Conservation (phyloP, 306 rosid genomes). For the Rubus parviflorus region DNA sequence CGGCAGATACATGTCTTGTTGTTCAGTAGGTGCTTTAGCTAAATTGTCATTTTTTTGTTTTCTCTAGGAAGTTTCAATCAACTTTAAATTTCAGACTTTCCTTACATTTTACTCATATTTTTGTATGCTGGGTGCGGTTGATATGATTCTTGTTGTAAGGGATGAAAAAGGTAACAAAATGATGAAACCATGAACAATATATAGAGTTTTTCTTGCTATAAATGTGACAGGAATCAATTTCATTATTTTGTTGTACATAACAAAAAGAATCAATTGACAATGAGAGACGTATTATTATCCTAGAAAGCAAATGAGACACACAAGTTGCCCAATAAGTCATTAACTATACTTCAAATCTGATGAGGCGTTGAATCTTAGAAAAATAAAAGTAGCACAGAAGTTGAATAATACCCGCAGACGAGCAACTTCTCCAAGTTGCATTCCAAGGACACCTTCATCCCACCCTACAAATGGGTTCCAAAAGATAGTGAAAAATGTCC, state of each 20-base stretch:
- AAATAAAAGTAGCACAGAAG: neutral
- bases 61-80: neutral
- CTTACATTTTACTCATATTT: neutral
- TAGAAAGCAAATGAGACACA: neutral
- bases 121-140: neutral
- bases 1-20: neutral
- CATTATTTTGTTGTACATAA: neutral
- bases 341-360: neutral
- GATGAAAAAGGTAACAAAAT: neutral
- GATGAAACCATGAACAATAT: neutral
- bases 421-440: constrained; percentile 97
- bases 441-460: constrained; percentile 94
- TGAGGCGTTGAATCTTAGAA: neutral
- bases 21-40: neutral
- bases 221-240: neutral
- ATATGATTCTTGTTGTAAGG: neutral
- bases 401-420: constrained; percentile 75
- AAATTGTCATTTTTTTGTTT: neutral
- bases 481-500: neutral
- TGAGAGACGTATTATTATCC: neutral
- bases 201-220: neutral
- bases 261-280: neutral
- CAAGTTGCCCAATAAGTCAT: neutral
- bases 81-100: neutral
- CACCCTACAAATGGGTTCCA: constrained; percentile 52